Base-by-base conservation (phyloP, 1,284 basidiomycete genomes). In the Leccinum subfulvum region DNA sequence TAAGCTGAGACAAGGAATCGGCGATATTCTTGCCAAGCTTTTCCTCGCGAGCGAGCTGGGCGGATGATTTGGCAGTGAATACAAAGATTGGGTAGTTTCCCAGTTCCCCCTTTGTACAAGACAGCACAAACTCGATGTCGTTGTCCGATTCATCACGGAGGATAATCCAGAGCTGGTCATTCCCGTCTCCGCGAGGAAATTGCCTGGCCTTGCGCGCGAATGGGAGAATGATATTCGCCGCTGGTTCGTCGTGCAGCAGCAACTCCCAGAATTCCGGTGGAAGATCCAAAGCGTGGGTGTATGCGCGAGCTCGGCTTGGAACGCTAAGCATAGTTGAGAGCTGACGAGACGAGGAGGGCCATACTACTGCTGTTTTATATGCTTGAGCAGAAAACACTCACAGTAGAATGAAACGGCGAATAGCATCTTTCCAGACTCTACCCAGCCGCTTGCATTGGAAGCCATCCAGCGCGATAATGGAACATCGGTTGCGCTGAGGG, bases 21-120 rank as follows among this genome's bases (percentile, higher is more conserved):
- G 69, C 56, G 4, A 84, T 67, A 61, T 77, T 76, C 1, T 26
- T 70, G 63, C 47, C 69, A 4, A 26, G 21, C 0, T 39, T 26
- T 51, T 63, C 67, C 11, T 66, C 66, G 47, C 52, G 54, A 8
- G 56, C 69, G 57, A 82, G 73, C 5, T 70, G 69, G 16, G 69
- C 57, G 28, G 71, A 66, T 0, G 78, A 73, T 13, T 77, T 71
- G 0, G 81, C 75, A 3, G 81, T 79, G 66, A 77, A 80, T 26
- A 88, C 74, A 70, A 87, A 88, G 10, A 85, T 68, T 1, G 87
- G 86, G 64, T 90, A 88, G 57, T 76, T 66, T 5, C 82, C 87
- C 54, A 87, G 75, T 13, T 73, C 69, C 0, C 83, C 83, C 37
- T 80, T 73, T 0, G 85, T 86, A 68, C 84, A 84, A 7, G 87